phyloP scores from a whole-genome alignment of 176 grass and related monocot species.

The Saccharum spontaneum region DNA sequence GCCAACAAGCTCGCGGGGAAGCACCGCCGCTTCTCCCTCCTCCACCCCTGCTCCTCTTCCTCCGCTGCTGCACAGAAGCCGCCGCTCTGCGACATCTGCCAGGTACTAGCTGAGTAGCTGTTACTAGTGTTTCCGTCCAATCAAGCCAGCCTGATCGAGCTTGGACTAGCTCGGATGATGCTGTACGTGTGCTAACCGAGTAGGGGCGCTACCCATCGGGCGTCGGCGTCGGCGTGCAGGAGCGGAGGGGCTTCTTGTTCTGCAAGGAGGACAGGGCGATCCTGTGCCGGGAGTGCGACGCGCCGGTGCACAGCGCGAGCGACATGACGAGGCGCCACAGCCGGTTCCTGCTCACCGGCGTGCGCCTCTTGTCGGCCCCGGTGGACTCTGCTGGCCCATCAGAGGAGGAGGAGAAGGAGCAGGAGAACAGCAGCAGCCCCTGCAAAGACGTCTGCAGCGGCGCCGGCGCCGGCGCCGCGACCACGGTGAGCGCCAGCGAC shows the following conservation, averaged over 20 bases:
- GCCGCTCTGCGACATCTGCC: conserved; percentile 83
- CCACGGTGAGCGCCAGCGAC: conserved; percentile 32
- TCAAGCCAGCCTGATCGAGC: neutral
- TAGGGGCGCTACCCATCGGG: neutral
- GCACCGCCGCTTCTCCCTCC: conserved; percentile 67
- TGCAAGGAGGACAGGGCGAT: conserved; percentile 95
- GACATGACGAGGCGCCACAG: conserved; percentile 78
- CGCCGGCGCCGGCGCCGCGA: neutral
- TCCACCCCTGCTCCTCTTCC: conserved; percentile 33
- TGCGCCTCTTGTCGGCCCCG: conserved; percentile 66
- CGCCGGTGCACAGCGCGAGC: conserved; percentile 62
- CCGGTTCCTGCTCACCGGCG: conserved; percentile 77
- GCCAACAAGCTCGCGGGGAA: conserved; percentile 81
- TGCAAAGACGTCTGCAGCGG: conserved; percentile 15
- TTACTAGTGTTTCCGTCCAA: neutral
- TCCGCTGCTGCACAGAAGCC: conserved; percentile 29
- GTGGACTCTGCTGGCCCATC: conserved; percentile 28
- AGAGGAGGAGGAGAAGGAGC: neutral
- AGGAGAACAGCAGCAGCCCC: conserved; percentile 43
- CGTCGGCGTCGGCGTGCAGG: conserved; percentile 34
- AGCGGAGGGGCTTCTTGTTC: conserved; percentile 80
- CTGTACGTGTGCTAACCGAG: neutral
- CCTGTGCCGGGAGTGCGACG: conserved; percentile 89
- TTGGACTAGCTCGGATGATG: neutral
- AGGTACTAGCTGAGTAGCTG: conserved; percentile 37